Percentiles rank a stretch among this genome's conserved stretches.
Conservation (phyloP, 306 rosid species). For the Morella rubra region DNA sequence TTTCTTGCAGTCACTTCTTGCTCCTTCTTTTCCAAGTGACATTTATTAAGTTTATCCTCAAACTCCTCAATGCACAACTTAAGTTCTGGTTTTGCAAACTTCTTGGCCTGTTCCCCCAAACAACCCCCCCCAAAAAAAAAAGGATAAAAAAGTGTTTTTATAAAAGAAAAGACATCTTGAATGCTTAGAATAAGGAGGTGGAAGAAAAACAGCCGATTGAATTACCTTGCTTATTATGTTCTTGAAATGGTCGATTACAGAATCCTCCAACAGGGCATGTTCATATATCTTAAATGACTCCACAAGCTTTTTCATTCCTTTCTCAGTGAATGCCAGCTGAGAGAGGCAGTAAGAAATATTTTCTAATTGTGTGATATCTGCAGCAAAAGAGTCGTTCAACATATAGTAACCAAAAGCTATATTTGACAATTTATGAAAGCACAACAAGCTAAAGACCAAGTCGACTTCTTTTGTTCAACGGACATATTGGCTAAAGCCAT, state of each 20-base stretch:
- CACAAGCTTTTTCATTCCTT: slow-evolving; percentile 83
- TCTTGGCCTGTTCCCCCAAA: slow-evolving; percentile 59
- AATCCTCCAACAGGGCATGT: slow-evolving; percentile 73
- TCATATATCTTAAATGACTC: slow-evolving; percentile 85
- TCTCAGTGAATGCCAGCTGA: slow-evolving; percentile 90
- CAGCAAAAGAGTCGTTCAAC: slow-evolving; percentile 14
- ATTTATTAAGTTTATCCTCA: slow-evolving; percentile 83
- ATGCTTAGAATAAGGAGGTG: slow-evolving; percentile 9
- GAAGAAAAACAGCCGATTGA: slow-evolving; percentile 20
- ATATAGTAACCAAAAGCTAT: slow-evolving; percentile 7
- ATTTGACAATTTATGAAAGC: slow-evolving; percentile 15
- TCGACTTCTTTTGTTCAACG: not conserved
- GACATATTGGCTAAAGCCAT: not conserved
- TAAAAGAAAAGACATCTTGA: slow-evolving; percentile 10
- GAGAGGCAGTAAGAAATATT: slow-evolving; percentile 91
- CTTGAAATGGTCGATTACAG: slow-evolving; percentile 79
- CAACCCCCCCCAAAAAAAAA: not conserved
- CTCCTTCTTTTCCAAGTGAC: slow-evolving; percentile 80
- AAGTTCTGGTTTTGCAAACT: slow-evolving; percentile 88
- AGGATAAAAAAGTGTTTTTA: not conserved
- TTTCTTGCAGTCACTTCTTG: slow-evolving; percentile 78
- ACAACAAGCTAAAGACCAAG: not conserved
- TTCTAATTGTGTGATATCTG: slow-evolving; percentile 84
- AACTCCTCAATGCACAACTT: slow-evolving; percentile 83
- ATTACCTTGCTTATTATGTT: slow-evolving; percentile 81